Base-by-base conservation (phyloP, 768 basidiomycete genomes). In the Harrya chromipes region DNA sequence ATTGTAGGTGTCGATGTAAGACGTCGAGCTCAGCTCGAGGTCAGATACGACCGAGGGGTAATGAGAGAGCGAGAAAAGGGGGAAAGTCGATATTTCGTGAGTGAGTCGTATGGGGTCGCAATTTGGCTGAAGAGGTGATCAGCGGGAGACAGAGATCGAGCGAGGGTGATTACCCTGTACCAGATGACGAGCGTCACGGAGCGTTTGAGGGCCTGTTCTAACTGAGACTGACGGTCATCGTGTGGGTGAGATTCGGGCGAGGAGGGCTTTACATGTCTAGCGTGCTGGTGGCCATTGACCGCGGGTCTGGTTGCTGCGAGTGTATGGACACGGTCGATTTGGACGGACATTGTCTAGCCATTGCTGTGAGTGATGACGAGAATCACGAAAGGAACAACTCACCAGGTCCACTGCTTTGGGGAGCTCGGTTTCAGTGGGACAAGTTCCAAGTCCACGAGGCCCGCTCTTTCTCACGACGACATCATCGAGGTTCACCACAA, bases 181-280 rank as follows among this genome's bases (percentile, higher is more conserved):
- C 84, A 86, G 51, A 85, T 78, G 45, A 86, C 75, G 50, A 86
- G 74, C 2, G 82, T 85, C 9, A 84, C 75, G 6, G 83, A 80
- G 29, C 81, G 76, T 49, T 69, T 75, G 43, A 73, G 63, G 10
- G 74, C 65, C 20, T 71, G 70, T 46, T 69, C 67, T 50, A 69
- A 54, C 56, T 72, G 66, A 12, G 52, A 58, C 12, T 65, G 67
- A 14, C 54, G 59, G 49, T 69, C 63, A 31, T 67, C 52, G 49
- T 49, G 39, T 17, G 41, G 20, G 20, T 46, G 57, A 17, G 34
- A 27, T 20, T 51, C 52, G 11, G 54, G 52, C 9, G 58, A 52
- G 31, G 56, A 27, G 8, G 45, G 49, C 23, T 60, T 63, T 7
- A 33, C 47, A 1, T 50, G 39, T 29, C 29, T 29, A 17, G 21